Evolutionary conservation across 345 rosid species (phyloP).

Genomic region (Erysimum cheiranthoides): DNA sequence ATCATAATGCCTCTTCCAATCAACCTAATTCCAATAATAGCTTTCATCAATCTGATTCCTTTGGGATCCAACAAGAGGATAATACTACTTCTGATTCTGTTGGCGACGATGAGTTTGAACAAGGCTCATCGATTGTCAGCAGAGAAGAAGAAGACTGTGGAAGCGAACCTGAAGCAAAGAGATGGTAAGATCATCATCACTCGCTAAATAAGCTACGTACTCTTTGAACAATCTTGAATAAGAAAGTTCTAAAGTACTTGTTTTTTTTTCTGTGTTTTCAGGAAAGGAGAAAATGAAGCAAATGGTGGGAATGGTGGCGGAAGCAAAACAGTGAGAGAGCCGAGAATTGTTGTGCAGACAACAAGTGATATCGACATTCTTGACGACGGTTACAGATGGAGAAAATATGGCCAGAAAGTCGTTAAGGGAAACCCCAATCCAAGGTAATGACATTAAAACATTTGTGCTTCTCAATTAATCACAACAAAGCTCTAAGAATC

Average conservation of each 20-base stretch:
- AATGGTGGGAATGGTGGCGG: constrained; percentile 65
- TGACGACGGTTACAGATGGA: constrained; percentile 97
- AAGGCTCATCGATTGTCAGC: constrained; percentile 68
- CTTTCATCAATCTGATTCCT: constrained; percentile 55
- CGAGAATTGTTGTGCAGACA: constrained; percentile 93
- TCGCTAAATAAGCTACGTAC: background rate
- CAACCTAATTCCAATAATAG: constrained; percentile 37
- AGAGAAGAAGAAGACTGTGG: constrained; percentile 68
- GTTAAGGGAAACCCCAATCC: constrained; percentile 99
- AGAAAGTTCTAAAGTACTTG: background rate
- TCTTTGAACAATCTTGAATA: background rate
- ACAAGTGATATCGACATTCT: constrained; percentile 96
- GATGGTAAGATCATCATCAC: constrained; percentile 61
- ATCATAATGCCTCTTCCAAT: constrained; percentile 39
- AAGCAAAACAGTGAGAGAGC: constrained; percentile 84
- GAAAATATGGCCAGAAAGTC: constrained; percentile 97
- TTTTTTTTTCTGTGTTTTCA: constrained; percentile 43
- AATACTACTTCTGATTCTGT: constrained; percentile 72
- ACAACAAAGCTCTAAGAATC: constrained; percentile 9
- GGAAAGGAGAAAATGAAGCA: constrained; percentile 77
- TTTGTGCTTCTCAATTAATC: background rate
- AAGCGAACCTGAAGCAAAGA: constrained; percentile 72
- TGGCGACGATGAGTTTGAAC: constrained; percentile 82
- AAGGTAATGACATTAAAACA: constrained; percentile 53
- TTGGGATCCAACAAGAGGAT: constrained; percentile 61